Evolutionary conservation across 768 basidiomycete genomes (phyloP), one percentile per base, ranked within the genome.

Genomic region (Boletus fagicola): DNA sequence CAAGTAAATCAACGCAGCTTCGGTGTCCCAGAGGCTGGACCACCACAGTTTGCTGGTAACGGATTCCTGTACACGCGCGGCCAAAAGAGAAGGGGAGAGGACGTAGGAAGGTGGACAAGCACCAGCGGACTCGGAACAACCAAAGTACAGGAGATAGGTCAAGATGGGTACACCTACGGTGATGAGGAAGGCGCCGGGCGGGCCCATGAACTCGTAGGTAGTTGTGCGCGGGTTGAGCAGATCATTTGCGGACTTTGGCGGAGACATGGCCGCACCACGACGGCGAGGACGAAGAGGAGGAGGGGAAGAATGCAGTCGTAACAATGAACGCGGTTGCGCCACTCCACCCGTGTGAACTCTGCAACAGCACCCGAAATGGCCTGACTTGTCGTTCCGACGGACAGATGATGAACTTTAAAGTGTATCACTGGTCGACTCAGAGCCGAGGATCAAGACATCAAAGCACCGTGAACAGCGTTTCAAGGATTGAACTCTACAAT

Each of bases 171-270:
- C 88, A 15, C 81, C 80, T 42, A 92, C 50, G 3, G 85, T 83
- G 62, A 95, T 80, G 56, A 84, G 75, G 47, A 87, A 65, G 0
- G 93, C 90, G 4, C 92, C 92, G 5, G 80, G 82, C 4, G 92
- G 91, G 0, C 92, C 92, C 45, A 90, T 69, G 68, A 95, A 95
- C 67, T 95, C 93, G 72, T 88, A 94, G 43, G 76, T 70, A 0
- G 77, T 84, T 35, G 92, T 88, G 51, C 78, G 80, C 0, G 90
- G 91, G 62, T 91, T 91, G 65, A 87, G 75, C 56, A 83, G 71
- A 30, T 61, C 69, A 63, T 62, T 65, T 57, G 46, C 45, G 3
- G 57, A 33, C 49, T 65, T 64, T 36, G 53, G 60, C 31, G 63
- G 50, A 43, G 68, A 63, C 67, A 71, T 65, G 58, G 44, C 12